Evolutionary conservation across 148 eudicot species (phyloP), one percentile per base, ranked within the genome.

Genomic region (Suaeda aralocaspica): DNA sequence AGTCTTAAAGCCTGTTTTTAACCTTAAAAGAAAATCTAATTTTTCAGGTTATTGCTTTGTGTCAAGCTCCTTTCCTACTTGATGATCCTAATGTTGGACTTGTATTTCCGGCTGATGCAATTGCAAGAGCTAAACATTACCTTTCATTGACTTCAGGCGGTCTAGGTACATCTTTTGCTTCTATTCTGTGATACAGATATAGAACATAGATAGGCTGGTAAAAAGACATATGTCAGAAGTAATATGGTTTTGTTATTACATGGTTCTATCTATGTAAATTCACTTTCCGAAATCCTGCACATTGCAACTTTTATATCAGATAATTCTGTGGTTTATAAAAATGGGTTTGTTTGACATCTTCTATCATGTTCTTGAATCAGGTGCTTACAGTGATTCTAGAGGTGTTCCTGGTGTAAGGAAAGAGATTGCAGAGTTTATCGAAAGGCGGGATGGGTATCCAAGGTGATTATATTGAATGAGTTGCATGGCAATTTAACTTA

Each of bases 371-470:
- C 25, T 69, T 75, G 39, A 49, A 53, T 67, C 74, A 94, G 99
- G 99, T 77, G 99, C 99, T 34, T 94, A 94, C 80, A 94, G 99
- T 80, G 99, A 94, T 81, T 91, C 99, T 61, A 88, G 99, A 78
- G 99, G 99, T 46, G 70, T 91, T 77, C 91, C 93, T 74, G 99
- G 97, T 51, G 67, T 94, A 67, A 87, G 99, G 81, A 83, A 89
- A 80, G 99, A 94, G 78, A 83, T 87, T 45, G 93, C 97, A 19
- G 96, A 94, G 65, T 94, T 94, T 75, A 94, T 94, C 75, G 89
- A 42, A 84, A 87, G 87, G 81, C 88, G 99, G 48, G 99, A 94
- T 82, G 97, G 97, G 36, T 89, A 94, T 83, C 99, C 99, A 64
- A 91, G 97, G 99, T 94, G 76, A 84, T 70, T 28, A 34, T 68